Conservation (phyloP, 106 monocot species). For the Phalaenopsis equestris region DNA sequence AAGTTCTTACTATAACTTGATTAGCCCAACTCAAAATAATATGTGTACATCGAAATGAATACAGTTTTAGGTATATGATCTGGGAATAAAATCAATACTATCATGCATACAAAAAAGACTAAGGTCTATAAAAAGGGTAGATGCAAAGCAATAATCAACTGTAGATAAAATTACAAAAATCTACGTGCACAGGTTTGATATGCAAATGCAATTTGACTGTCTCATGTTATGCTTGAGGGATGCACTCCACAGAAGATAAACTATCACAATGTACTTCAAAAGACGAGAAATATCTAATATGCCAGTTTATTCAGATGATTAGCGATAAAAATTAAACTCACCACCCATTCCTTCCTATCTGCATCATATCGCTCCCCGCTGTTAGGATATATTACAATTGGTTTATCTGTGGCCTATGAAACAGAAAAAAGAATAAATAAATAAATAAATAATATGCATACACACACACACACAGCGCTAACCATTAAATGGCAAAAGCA, state of each 20-base stretch:
- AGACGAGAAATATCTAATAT: background rate
- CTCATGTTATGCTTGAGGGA: background rate
- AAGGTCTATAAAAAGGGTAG: background rate
- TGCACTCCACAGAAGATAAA: background rate
- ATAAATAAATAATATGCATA: too few relatives aligned
- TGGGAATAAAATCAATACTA: background rate
- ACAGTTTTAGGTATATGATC: background rate
- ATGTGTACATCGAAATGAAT: too few relatives aligned
- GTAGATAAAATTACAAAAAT: background rate
- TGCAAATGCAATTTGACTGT: background rate
- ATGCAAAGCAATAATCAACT: background rate
- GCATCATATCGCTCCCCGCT: constrained; percentile 90
- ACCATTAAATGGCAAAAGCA: background rate
- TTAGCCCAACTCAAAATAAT: too few relatives aligned
- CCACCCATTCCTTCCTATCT: constrained; percentile 85
- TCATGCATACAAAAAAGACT: background rate
- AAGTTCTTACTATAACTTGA: too few relatives aligned
- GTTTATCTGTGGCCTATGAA: constrained; percentile 63
- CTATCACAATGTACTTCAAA: background rate
- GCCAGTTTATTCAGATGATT: background rate
- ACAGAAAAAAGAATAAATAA: background rate
- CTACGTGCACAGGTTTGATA: background rate
- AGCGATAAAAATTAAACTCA: constrained; percentile 24
- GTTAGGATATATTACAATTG: constrained; percentile 88
- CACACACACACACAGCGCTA: background rate